Evolutionary conservation across 192 early-diverging fungal species (phyloP), one percentile per base, ranked within the genome.

Genomic region (Dissophora globulifera): DNA sequence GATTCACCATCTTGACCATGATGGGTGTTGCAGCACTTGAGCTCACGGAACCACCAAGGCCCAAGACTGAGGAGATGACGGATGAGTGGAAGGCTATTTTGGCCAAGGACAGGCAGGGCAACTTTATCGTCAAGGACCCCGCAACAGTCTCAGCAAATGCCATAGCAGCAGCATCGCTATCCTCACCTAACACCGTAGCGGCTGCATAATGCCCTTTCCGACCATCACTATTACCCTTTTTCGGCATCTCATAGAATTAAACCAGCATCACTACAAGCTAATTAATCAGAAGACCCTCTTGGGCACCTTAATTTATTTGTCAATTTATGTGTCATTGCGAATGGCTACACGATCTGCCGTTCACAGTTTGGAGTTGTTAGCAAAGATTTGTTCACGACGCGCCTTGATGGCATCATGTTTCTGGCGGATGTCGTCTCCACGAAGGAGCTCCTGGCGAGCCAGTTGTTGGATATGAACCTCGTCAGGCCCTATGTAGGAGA

Each of bases 401-500:
- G 42, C 57, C 40, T 53, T 53, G 46, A 61, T 19, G 9, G 51
- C 54, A 22, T 81, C 64, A n/a, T 63, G 27, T 27, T 68, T 62
- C 26, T 67, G 61, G 40, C 64, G 62, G 32, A 88, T 67, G 22
- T 74, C 81, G 16, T 53, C 74, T 9, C 81, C 83, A 38, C 87
- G 78, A 48, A 80, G 80, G 56, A 94, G 82, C 71, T 94, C 93
- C 22, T 88, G 80, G 66, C 87, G 88, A 15, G 90, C 94, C 60
- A 99, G 86, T 76, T 98, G 96, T 43, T 84, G 79, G 20, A 83
- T 88, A 67, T 97, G 95, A 11, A 96, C 94, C 79, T 96, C 95
- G 60, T 97, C 95, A 13, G 95, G 95, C 13, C 57, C 57, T 59
- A 41, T 3, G 35, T 31, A 15, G 29, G 27, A 48, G 17, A 17